Evolutionary conservation across 2,329 filamentous ascomycete genomes (phyloP), one percentile per base, ranked within the genome.

Genomic region (Claviceps spartinae): DNA sequence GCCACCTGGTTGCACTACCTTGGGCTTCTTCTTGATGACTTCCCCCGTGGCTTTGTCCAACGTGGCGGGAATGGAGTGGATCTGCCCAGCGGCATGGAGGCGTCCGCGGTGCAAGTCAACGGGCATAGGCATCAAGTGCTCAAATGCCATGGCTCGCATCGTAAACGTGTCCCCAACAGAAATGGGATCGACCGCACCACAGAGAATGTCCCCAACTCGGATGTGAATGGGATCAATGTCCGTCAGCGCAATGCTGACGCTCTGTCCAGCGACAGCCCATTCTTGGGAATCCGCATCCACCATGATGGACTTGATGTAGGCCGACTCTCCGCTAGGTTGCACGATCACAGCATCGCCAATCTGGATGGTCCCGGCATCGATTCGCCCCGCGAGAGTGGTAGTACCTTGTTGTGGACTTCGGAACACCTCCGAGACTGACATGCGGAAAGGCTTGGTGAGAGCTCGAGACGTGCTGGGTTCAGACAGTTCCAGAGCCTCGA

Each of bases 261-360:
- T 95, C 62, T 97, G 88, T 1, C 91, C 91, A 1, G 91, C 90
- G 14, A 96, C 89, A 0, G 87, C 88, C 88, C 89, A 98, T 54
- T 95, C 89, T 13, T 77, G 79, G 1, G 78, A 70, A 49, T 86
- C 79, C 22, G 81, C 77, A 63, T 91, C 85, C 9, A 89, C 77
- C 64, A 93, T 83, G 47, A 98, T 74, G 3, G 81, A 84, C 64
- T 91, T 95, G 65, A 97, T 78, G 49, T 81, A 82, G 1, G 88
- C 90, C 40, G 79, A 83, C 63, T 96, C 86, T 24, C 82, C 83
- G 51, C 86, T 86, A 0, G 93, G 93, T 65, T 94, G 85, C 2
- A 88, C 79, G 5, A 90, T 64, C 14, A 97, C 71, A 1, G 77
- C 76, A 61, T 98, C 93, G 22, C 91, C 93, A 16, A 85, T 73